Base-by-base conservation (phyloP, 192 early-diverging fungal species). In the Gigaspora rosea region DNA sequence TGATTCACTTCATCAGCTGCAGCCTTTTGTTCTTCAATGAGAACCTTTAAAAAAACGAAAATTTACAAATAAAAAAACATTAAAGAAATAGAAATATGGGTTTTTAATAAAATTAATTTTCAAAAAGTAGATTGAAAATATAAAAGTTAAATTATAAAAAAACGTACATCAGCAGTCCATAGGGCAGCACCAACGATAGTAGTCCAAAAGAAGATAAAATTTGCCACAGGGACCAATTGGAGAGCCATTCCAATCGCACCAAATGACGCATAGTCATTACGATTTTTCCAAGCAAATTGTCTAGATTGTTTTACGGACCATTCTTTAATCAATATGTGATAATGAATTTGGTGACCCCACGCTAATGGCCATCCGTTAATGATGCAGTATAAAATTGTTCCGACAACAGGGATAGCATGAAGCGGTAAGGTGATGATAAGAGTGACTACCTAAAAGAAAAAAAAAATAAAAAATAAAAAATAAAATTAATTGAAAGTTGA, bases 181-280 rank as follows among this genome's bases (percentile, higher is more conserved):
- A 73, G 41, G 3, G 71, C 71, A 12, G 71, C 71, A 71, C 89
- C 90, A 12, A 92, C 86, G 41, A 88, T 81, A 72, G 92, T 92
- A 10, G 91, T 92, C 85, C 90, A 92, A 78, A 90, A 83, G 62
- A 92, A 93, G 5, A 93, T 10, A 47, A 89, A 56, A 61, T 88
- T 87, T 15, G 89, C 70, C 11, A 92, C 46, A 10, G 91, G 91
- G 6, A 91, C 78, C 61, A 92, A 79, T 72, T 92, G 86, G 32
- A 92, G 76, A 18, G 85, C 86, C 7, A 90, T 81, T 4, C 87
- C 86, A 22, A 89, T 81, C 0, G 68, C 75, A 13, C 88, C 88
- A 82, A 87, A 79, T 76, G n/a, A 32, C 8, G 66, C 48, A 33
- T 82, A 87, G 18, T 79, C 85, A 0, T 12, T 11, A 35, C 75